Percentiles rank a stretch among this genome's conserved stretches.
These are phyloP conservation scores for Tylopilus balloui DNA, from an alignment of 768 basidiomycete genomes.

Conservation along the genomic window DNA sequence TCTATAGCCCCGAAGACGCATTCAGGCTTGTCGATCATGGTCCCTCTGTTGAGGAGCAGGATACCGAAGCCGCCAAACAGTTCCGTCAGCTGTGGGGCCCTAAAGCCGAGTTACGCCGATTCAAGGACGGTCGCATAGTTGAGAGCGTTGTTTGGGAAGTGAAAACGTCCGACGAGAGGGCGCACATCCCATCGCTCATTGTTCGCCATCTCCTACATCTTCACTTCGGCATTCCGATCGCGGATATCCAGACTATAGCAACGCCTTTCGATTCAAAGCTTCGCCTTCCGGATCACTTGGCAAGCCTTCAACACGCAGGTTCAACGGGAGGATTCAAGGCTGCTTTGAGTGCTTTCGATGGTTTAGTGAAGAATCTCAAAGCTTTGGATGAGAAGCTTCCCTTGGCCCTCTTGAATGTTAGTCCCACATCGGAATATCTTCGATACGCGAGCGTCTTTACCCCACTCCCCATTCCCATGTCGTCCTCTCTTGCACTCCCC, in stretches of 20 bases:
- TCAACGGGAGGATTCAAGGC: conserved; percentile 60
- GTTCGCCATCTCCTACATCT: conserved; percentile 66
- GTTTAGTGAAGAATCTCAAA: conserved; percentile 71
- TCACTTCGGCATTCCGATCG: conserved; percentile 65
- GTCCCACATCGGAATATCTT: conserved; percentile 65
- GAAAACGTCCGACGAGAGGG: conserved; percentile 71
- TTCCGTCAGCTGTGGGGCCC: conserved; percentile 90
- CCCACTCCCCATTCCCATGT: conserved; percentile 66
- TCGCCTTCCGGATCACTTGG: conserved; percentile 53
- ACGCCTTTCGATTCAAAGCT: conserved; percentile 53
- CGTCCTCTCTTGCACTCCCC: conserved; percentile 49
- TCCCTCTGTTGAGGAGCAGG: conserved; percentile 64
- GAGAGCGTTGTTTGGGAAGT: conserved; percentile 98
- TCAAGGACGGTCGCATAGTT: conserved; percentile 90
- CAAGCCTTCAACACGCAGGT: conserved; percentile 34
- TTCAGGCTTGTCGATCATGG: conserved; percentile 91
- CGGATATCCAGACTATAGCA: conserved; percentile 57
- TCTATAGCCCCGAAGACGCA: conserved; percentile 68
- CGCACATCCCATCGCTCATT: conserved; percentile 70
- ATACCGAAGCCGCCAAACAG: conserved; percentile 43
- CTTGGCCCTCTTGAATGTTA: conserved; percentile 70
- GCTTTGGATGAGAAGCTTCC: conserved; percentile 68
- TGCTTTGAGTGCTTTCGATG: conserved; percentile 75
- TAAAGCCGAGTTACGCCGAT: conserved; percentile 88
- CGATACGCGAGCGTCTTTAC: conserved; percentile 81